These are phyloP conservation scores for Lactifluus subvellereus DNA, from an alignment of 768 basidiomycete genomes.

Conservation along the genomic window DNA sequence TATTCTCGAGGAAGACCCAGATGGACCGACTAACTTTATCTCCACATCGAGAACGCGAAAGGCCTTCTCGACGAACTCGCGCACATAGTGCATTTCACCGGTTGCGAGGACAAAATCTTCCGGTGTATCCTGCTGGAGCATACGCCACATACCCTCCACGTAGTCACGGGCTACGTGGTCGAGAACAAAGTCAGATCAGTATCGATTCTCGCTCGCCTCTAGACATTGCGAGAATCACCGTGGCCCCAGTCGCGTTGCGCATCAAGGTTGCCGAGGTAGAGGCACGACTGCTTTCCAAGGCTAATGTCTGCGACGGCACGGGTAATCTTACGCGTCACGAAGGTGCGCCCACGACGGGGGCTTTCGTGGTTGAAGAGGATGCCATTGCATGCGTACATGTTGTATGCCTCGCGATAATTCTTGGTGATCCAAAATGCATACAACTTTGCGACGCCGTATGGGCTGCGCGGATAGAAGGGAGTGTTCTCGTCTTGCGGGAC, in stretches of 20 bases:
- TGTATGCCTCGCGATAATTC: slow-evolving; percentile 93
- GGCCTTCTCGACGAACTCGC: slow-evolving; percentile 87
- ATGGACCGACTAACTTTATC: slow-evolving; percentile 46
- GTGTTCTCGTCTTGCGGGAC: slow-evolving; percentile 95
- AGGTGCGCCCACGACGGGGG: slow-evolving; percentile 88
- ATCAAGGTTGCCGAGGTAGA: slow-evolving; percentile 93
- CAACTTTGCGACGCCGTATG: slow-evolving; percentile 94
- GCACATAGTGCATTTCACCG: slow-evolving; percentile 91
- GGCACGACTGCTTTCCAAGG: slow-evolving; percentile 80
- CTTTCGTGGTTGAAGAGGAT: slow-evolving; percentile 99
- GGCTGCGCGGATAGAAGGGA: slow-evolving; percentile 97
- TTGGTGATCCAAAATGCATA: slow-evolving; percentile 89
- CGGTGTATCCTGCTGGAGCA: slow-evolving; percentile 80
- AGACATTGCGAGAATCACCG: slow-evolving; percentile 44
- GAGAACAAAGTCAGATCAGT: background rate
- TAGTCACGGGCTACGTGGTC: slow-evolving; percentile 64
- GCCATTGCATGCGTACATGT: slow-evolving; percentile 94
- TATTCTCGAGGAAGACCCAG: background rate
- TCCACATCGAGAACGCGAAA: slow-evolving; percentile 63
- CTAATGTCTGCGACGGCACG: slow-evolving; percentile 90
- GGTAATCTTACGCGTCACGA: slow-evolving; percentile 93
- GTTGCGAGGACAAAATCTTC: slow-evolving; percentile 95
- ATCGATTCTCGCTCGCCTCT: background rate
- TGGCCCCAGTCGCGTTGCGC: slow-evolving; percentile 98
- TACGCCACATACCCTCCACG: slow-evolving; percentile 96